A percentile compares a stretch with the other conserved stretches of the same genome.
phyloP scores from a whole-genome alignment of 2,329 filamentous ascomycete genomes.

The Endocalyx cinctus region DNA sequence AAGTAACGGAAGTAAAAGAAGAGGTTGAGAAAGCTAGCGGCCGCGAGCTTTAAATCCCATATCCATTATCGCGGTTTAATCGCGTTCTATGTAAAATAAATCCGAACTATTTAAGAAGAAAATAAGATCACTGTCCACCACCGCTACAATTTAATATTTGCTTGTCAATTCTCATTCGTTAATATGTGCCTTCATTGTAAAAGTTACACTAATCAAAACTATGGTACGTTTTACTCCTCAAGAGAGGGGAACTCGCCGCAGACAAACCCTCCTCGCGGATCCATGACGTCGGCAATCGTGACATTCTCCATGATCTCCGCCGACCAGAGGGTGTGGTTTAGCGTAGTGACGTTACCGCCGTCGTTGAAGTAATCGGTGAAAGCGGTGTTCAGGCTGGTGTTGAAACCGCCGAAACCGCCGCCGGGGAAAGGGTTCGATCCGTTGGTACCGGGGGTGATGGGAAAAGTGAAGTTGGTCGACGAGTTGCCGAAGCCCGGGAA shows the following conservation, averaged over 20 bases:
- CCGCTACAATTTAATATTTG: no score
- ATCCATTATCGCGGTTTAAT: no score
- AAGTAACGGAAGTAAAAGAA: conserved; percentile 47
- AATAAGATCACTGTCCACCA: no score
- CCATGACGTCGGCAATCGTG: conserved; percentile 24
- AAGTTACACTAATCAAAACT: no score
- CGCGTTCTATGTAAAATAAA: no score
- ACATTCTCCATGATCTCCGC: conserved; percentile 18
- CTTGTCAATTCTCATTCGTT: no score
- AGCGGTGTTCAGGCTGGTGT: conserved; percentile 10
- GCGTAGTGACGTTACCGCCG: conserved; percentile 18
- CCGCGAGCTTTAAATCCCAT: conserved; percentile 52
- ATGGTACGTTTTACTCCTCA: no score
- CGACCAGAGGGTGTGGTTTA: conserved; percentile 24
- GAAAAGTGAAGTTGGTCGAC: conserved; percentile 4
- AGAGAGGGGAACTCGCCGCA: conserved; percentile 16
- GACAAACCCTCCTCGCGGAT: conserved; percentile 14
- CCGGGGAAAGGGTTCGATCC: conserved; percentile 10
- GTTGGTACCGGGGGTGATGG: conserved; percentile 9
- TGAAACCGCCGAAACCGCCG: no score
- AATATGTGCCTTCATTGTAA: no score
- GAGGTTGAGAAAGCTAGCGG: conserved; percentile 65
- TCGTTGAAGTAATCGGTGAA: conserved; percentile 21
- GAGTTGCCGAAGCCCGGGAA: conserved; percentile 6
- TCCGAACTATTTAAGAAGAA: no score